These are phyloP conservation scores for Cladosporium sp. DNA, from an alignment of 2,329 filamentous ascomycete genomes.

Conservation along the genomic window DNA sequence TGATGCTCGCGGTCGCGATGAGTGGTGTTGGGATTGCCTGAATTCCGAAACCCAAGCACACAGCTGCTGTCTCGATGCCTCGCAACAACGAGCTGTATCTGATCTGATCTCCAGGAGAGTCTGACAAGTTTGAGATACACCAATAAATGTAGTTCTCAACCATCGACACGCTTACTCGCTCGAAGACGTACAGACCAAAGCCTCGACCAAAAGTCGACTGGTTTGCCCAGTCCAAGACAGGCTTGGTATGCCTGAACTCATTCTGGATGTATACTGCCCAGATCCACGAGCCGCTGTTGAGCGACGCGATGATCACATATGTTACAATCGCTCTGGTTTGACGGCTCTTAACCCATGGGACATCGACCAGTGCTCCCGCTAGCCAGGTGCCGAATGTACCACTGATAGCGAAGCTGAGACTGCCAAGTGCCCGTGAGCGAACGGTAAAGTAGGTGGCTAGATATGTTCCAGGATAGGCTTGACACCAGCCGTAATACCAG, in stretches of 20 bases:
- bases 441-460: conserved; percentile 45
- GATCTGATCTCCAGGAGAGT: conserved; percentile 8
- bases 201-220: conserved; percentile 9
- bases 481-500: conserved; percentile 44
- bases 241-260: conserved; percentile 39
- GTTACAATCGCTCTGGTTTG: conserved; percentile 15
- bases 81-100: conserved; percentile 6
- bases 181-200: conserved; percentile 9
- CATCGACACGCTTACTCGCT: conserved; percentile 8
- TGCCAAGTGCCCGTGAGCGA: conserved; percentile 41
- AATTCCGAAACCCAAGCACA: conserved; percentile 4
- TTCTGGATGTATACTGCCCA: conserved; percentile 18
- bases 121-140: conserved; percentile 4
- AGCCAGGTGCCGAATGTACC: conserved; percentile 22
- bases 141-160: conserved; percentile 7
- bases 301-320: conserved; percentile 14
- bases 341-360: conserved; percentile 6
- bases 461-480: conserved; percentile 29
- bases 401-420: conserved; percentile 40
- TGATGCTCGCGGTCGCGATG: conserved; percentile 9
- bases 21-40: conserved; percentile 7
- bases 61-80: conserved; percentile 9
- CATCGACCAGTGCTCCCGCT: conserved; percentile 17
- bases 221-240: conserved; percentile 40
- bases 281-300: conserved; percentile 19